These are phyloP conservation scores for Xerocomus amazonicus DNA, from an alignment of 1,284 basidiomycete genomes.

Conservation along the genomic window DNA sequence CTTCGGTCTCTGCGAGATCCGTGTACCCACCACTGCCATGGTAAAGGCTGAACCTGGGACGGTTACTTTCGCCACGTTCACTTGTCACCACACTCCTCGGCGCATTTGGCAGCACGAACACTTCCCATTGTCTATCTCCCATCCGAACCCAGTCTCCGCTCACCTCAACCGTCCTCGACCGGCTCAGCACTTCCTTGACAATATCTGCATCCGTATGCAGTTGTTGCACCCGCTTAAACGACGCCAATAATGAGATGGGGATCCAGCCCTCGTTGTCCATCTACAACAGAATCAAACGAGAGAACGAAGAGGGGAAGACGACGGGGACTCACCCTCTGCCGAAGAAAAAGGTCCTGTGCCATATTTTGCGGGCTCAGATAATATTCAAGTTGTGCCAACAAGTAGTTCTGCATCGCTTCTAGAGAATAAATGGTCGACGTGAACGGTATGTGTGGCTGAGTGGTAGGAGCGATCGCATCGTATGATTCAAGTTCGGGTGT, in stretches of 20 bases:
- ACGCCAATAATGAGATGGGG: conserved; percentile 72
- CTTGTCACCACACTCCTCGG: conserved; percentile 38
- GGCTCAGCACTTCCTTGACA: conserved; percentile 67
- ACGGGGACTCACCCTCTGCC: conserved; percentile 58
- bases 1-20: conserved; percentile 22
- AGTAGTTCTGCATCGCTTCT: conserved; percentile 60
- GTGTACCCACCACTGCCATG: background rate
- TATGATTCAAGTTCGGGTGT: conserved; percentile 24
- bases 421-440: conserved; percentile 63
- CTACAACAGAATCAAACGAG: conserved; percentile 38
- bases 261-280: conserved; percentile 93
- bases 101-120: conserved; percentile 74
- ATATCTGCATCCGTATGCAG: conserved; percentile 65
- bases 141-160: conserved; percentile 66
- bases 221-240: conserved; percentile 80
- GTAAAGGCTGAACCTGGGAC: background rate
- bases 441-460: conserved; percentile 33
- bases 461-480: conserved; percentile 31
- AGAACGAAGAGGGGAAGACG: background rate
- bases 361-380: conserved; percentile 87
- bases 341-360: conserved; percentile 77
- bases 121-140: conserved; percentile 51
- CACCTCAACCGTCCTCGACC: conserved; percentile 75
- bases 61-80: background rate
- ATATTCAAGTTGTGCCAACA: conserved; percentile 84